Conservation (phyloP, 2,329 filamentous ascomycete species). For the Piedraia hortae region DNA sequence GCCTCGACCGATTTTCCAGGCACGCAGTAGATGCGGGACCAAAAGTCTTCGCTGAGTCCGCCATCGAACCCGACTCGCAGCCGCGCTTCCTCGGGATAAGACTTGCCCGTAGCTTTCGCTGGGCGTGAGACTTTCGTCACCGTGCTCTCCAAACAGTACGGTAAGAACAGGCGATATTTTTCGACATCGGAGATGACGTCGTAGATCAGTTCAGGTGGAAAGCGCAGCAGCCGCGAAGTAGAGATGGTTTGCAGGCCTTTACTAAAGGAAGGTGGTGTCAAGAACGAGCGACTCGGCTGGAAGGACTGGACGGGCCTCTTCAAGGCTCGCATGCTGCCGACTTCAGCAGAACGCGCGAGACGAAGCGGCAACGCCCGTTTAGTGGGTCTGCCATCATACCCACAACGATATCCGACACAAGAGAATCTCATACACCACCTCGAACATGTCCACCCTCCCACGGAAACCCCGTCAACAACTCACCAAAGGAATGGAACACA, state of each 20-base stretch:
- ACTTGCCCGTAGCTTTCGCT: conserved; percentile 15
- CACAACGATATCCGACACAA: too few relatives aligned
- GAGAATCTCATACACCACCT: too few relatives aligned
- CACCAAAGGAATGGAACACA: conserved; percentile 25
- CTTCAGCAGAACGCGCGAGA: too few relatives aligned
- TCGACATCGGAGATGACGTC: conserved; percentile 67
- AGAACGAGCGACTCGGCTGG: too few relatives aligned
- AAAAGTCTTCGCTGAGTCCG: conserved; percentile 59
- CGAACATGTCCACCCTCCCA: too few relatives aligned
- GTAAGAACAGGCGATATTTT: conserved; percentile 65
- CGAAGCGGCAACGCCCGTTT: too few relatives aligned
- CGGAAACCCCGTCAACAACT: conserved; percentile 17
- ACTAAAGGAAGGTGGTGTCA: too few relatives aligned
- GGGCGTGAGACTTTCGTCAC: conserved; percentile 47
- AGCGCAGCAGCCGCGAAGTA: conserved; percentile 50
- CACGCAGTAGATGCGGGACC: conserved; percentile 50
- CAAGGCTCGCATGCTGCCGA: too few relatives aligned
- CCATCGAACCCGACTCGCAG: conserved; percentile 66
- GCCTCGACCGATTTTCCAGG: conserved; percentile 50
- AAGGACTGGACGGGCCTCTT: too few relatives aligned
- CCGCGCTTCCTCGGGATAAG: conserved; percentile 47
- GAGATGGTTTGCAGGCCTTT: conserved; percentile 41
- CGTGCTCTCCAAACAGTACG: conserved; percentile 53
- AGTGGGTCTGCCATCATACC: too few relatives aligned
- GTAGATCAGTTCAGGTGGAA: conserved; percentile 45